Conservation (phyloP, 306 rosid species). For the Vigna mungo region DNA sequence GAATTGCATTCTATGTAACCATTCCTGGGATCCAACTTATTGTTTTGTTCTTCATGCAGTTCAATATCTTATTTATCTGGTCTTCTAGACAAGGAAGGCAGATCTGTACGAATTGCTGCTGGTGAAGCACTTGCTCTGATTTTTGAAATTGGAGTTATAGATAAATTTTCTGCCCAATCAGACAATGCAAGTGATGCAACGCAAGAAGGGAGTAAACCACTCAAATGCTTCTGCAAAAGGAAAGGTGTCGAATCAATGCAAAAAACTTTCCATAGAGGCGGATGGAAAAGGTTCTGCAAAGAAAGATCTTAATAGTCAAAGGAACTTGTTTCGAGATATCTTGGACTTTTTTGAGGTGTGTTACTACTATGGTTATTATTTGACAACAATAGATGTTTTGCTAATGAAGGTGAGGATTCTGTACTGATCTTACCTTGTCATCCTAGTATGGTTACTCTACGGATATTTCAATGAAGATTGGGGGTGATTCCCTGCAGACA, state of each 20-base stretch:
- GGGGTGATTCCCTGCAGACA: conserved; percentile 74
- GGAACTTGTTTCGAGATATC: conserved; percentile 81
- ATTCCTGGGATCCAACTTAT: too few relatives aligned
- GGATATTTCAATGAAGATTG: conserved; percentile 77
- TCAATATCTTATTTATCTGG: too few relatives aligned
- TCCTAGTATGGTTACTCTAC: conserved; percentile 75
- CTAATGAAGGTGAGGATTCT: conserved; percentile 10
- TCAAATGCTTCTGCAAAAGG: conserved; percentile 64
- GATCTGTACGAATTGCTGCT: too few relatives aligned
- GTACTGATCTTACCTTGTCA: conserved; percentile 42
- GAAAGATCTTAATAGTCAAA: conserved; percentile 86
- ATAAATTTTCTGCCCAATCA: too few relatives aligned
- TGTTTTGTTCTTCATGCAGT: too few relatives aligned
- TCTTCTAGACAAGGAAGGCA: too few relatives aligned
- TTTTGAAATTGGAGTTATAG: too few relatives aligned
- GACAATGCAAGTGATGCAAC: too few relatives aligned
- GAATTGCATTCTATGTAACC: too few relatives aligned
- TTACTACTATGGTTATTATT: neutral
- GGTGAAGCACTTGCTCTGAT: too few relatives aligned
- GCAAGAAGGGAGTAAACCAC: too few relatives aligned
- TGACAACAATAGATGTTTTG: conserved; percentile 13
- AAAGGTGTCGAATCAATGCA: conserved; percentile 87
- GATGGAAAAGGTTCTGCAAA: conserved; percentile 90
- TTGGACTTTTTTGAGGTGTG: conserved; percentile 83
- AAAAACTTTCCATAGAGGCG: conserved; percentile 80